Conservation (phyloP, 352 stramenopile genomes). For the Pythium chondricola region DNA sequence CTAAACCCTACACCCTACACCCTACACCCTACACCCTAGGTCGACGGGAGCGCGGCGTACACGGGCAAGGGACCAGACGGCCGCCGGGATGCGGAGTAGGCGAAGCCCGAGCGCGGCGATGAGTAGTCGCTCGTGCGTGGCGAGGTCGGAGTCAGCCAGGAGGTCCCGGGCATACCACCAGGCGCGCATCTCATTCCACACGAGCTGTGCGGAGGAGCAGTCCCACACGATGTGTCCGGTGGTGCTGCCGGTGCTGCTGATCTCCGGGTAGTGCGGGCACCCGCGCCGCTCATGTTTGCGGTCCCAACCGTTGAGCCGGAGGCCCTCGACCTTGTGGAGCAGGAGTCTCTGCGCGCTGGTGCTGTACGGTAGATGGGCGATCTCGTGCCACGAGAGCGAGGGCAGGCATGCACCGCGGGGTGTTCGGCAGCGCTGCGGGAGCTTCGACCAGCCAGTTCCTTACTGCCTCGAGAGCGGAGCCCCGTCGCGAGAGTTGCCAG, state of each 20-base stretch:
- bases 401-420: neutral
- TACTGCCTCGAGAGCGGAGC: no score
- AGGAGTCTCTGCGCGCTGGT: neutral
- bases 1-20: no score
- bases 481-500: no score
- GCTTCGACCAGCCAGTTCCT: neutral
- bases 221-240: neutral
- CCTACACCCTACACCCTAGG: no score
- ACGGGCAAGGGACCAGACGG: no score
- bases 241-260: neutral
- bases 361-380: neutral
- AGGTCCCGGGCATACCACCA: neutral
- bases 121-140: no score
- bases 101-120: no score
- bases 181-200: neutral
- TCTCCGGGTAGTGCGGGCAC: neutral
- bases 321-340: neutral
- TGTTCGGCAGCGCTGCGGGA: neutral
- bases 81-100: no score
- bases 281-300: neutral
- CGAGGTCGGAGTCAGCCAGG: neutral
- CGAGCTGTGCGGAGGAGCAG: neutral
- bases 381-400: neutral
- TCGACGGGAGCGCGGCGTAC: no score
- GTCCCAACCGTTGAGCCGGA: neutral